Conservation (phyloP, 176 grass and related monocot genomes). For the Eleusine indica region DNA sequence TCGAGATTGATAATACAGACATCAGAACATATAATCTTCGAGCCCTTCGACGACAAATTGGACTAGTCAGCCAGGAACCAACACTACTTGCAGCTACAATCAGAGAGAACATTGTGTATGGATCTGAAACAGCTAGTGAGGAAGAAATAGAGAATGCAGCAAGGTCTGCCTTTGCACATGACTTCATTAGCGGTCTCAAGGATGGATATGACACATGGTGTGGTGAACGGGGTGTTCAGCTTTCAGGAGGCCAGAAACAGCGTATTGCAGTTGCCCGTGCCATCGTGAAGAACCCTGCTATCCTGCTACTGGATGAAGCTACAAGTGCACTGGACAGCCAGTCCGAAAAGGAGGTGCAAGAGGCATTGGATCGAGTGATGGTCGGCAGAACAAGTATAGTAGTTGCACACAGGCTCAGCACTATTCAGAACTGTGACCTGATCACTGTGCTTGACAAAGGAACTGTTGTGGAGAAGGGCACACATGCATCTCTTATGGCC, state of each 20-base stretch:
- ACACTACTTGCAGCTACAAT: conserved; percentile 80
- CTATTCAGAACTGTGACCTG: conserved; percentile 76
- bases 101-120: conserved; percentile 79
- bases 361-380: conserved; percentile 85
- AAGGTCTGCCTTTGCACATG: conserved; percentile 77
- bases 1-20: conserved; percentile 72
- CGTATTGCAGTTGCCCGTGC: conserved; percentile 91
- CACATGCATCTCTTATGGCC: conserved; percentile 77
- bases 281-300: conserved; percentile 80
- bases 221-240: conserved; percentile 81
- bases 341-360: conserved; percentile 87
- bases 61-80: conserved; percentile 90
- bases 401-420: conserved; percentile 88
- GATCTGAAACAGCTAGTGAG: conserved; percentile 57
- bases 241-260: conserved; percentile 96
- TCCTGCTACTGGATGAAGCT: conserved; percentile 85
- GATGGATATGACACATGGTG: conserved; percentile 85
- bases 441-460: conserved; percentile 87
- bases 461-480: conserved; percentile 80
- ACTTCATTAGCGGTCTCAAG: conserved; percentile 88
- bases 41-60: conserved; percentile 69
- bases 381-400: conserved; percentile 84
- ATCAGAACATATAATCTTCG: conserved; percentile 75
- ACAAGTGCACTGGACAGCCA: conserved; percentile 94
- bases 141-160: conserved; percentile 79